phyloP scores from a whole-genome alignment of 2,329 filamentous ascomycete species.

The Fusarium sp. region DNA sequence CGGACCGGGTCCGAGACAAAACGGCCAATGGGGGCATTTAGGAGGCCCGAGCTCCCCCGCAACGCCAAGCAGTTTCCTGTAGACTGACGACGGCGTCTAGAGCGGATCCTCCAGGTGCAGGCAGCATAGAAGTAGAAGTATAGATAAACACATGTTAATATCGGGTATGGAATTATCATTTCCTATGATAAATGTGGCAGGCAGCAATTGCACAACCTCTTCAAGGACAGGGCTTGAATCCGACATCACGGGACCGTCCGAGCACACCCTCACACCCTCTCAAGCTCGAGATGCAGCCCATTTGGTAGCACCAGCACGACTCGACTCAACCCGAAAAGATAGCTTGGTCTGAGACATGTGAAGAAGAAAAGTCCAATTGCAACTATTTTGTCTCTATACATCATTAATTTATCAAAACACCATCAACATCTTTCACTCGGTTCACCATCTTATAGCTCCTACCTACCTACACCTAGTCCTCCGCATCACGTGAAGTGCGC shows the following conservation, averaged over 20 bases:
- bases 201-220: not conserved
- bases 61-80: constrained; percentile 2
- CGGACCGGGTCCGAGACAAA: not conserved
- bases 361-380: not conserved
- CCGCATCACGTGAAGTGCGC: constrained; percentile 42
- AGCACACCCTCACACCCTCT: constrained; percentile 17
- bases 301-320: constrained; percentile 10
- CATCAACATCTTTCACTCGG: not conserved
- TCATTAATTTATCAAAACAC: not conserved
- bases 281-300: constrained; percentile 1
- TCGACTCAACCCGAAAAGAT: not conserved
- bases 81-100: not conserved
- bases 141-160: not conserved
- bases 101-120: not conserved
- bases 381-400: not conserved
- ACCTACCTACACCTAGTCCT: not conserved
- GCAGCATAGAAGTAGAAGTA: not conserved
- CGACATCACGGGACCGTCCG: constrained; percentile 28
- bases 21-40: not conserved
- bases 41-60: not conserved
- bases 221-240: not conserved
- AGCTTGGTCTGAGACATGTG: constrained; percentile 19
- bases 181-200: not conserved
- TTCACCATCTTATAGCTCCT: not conserved
- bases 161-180: not conserved